phyloP scores from a whole-genome alignment of 805 yeast genomes.

The Wickerhamiella hasegawae region DNA sequence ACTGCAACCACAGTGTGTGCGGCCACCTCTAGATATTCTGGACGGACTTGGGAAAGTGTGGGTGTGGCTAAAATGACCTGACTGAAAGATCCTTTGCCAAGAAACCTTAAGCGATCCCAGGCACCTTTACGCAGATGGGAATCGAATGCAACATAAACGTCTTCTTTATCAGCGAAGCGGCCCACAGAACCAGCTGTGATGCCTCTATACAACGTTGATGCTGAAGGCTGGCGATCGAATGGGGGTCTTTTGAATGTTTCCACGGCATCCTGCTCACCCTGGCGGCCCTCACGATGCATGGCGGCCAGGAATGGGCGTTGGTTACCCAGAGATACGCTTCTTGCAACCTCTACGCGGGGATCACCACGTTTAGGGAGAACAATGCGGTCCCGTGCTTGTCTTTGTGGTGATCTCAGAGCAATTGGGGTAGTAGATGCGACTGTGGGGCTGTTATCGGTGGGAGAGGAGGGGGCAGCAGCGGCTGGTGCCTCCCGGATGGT shows the following conservation, averaged over 20 bases:
- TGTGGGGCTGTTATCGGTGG: too few species aligned
- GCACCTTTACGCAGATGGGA: constrained; percentile 11
- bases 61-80: constrained; percentile 25
- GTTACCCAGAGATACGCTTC: too few species aligned
- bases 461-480: not conserved
- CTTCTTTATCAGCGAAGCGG: constrained; percentile 5
- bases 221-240: too few species aligned
- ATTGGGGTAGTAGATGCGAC: constrained; percentile 1
- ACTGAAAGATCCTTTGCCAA: constrained; percentile 28
- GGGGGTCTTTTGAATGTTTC: too few species aligned
- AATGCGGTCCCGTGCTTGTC: not conserved
- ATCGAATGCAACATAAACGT: constrained; percentile 17
- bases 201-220: not conserved
- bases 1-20: constrained; percentile 40
- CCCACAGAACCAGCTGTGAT: not conserved
- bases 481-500: not conserved
- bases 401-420: not conserved
- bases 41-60: constrained; percentile 19
- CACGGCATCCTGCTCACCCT: too few species aligned
- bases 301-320: too few species aligned
- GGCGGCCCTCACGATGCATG: too few species aligned
- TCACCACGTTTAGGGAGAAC: constrained; percentile 6
- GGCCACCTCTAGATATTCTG: constrained; percentile 12
- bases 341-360: constrained; percentile 3
- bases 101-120: constrained; percentile 19